phyloP scores from a whole-genome alignment of 1,139 yeast species.

The Kurtzmaniella quercitrusa region DNA sequence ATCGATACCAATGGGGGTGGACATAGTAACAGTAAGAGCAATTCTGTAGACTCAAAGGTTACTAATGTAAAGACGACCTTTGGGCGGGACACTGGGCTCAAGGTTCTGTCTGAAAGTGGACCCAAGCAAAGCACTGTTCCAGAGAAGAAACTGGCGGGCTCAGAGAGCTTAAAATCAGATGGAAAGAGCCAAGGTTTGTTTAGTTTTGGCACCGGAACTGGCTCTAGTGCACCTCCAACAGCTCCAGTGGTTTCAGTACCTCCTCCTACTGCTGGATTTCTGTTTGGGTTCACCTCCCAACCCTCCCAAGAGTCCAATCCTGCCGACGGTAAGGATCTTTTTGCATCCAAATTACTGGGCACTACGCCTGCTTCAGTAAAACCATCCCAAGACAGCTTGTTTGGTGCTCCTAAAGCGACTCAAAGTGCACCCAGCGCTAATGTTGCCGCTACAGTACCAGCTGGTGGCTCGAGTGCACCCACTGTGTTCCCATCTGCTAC shows the following conservation, averaged over 20 bases:
- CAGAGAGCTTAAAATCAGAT: background rate
- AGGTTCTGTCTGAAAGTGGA: background rate
- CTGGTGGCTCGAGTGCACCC: too few species aligned
- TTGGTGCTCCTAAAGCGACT: background rate
- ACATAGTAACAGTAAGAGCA: conserved; percentile 4
- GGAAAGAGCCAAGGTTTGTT: background rate
- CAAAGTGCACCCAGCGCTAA: too few species aligned
- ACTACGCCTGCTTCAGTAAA: too few species aligned
- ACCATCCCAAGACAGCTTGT: background rate
- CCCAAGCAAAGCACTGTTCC: too few species aligned
- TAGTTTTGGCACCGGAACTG: background rate
- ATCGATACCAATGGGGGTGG: conserved; percentile 12
- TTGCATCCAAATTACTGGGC: background rate
- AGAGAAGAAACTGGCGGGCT: background rate
- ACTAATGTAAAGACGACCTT: background rate
- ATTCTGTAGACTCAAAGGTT: conserved; percentile 5
- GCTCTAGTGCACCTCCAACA: background rate
- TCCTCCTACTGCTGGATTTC: background rate
- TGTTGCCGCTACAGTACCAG: too few species aligned
- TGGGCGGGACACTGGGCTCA: background rate
- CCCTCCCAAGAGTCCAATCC: conserved; percentile 1
- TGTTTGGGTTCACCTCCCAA: conserved; percentile 1
- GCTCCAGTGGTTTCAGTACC: background rate
- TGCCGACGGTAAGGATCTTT: background rate
- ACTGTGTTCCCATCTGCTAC: background rate